A percentile compares a stretch with the other conserved stretches of the same genome.
phyloP scores from a whole-genome alignment of 2,329 filamentous ascomycete genomes.

The Phyllosticta capitalensis region DNA sequence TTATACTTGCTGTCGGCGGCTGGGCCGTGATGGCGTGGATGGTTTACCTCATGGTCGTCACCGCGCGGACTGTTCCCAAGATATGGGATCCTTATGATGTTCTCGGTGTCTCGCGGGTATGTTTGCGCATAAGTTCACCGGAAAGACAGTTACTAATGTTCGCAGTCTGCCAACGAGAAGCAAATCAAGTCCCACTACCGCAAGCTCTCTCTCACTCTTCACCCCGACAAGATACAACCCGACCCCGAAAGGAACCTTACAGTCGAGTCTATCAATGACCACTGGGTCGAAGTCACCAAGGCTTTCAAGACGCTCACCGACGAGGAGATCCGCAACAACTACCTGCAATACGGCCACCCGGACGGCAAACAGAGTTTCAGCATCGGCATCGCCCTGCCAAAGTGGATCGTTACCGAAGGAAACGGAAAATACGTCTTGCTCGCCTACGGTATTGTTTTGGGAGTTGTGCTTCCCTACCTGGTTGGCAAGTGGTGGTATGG shows the following conservation, averaged over 20 bases:
- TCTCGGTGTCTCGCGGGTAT: slow-evolving; percentile 70
- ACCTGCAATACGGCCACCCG: slow-evolving; percentile 87
- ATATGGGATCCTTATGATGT: slow-evolving; percentile 98
- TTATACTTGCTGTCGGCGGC: slow-evolving; percentile 62
- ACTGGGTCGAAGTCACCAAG: slow-evolving; percentile 92
- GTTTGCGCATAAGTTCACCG: slow-evolving; percentile 17
- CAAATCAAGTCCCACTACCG: slow-evolving; percentile 89
- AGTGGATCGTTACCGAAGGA: slow-evolving; percentile 84
- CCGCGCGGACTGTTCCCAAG: slow-evolving; percentile 60
- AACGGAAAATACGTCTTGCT: slow-evolving; percentile 93
- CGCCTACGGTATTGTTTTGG: slow-evolving; percentile 79
- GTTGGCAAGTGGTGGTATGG: slow-evolving; percentile 99
- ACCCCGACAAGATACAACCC: slow-evolving; percentile 85
- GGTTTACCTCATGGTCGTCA: slow-evolving; percentile 80
- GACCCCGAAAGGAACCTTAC: slow-evolving; percentile 86
- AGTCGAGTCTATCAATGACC: slow-evolving; percentile 68
- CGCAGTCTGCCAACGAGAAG: slow-evolving; percentile 70
- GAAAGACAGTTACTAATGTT: slow-evolving; percentile 15
- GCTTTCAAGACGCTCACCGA: slow-evolving; percentile 97
- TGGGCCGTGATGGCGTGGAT: slow-evolving; percentile 83
- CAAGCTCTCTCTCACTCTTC: slow-evolving; percentile 71
- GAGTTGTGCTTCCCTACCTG: slow-evolving; percentile 81
- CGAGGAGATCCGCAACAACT: slow-evolving; percentile 95
- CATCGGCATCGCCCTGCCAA: slow-evolving; percentile 91
- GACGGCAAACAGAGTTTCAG: slow-evolving; percentile 98